Evolutionary conservation across 257 asterid genomes (phyloP).

Genomic region (Thymus quinquecostatus): DNA sequence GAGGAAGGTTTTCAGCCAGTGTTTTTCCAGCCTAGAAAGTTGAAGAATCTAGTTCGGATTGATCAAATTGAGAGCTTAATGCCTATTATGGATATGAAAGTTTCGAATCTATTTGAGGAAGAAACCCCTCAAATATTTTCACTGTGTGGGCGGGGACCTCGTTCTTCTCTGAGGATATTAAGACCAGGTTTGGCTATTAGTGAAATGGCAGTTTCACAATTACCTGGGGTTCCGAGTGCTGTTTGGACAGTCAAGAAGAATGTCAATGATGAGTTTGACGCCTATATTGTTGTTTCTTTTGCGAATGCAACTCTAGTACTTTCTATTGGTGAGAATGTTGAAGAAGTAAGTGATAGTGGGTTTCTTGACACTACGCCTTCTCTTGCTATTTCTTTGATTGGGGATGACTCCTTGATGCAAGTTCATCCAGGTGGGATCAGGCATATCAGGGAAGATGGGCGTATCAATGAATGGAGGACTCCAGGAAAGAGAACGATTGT

Average conservation of each 20-base stretch:
- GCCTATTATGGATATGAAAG: constrained; percentile 97
- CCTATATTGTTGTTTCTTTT: constrained; percentile 95
- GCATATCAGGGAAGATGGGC: constrained; percentile 99
- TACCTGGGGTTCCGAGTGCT: constrained; percentile 99
- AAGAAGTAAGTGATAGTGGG: constrained; percentile 99
- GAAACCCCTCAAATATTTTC: constrained; percentile 95
- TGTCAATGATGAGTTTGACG: constrained; percentile 93
- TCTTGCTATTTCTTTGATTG: constrained; percentile 92
- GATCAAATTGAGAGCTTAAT: constrained; percentile 95
- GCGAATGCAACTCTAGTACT: constrained; percentile 99
- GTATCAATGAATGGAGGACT: constrained; percentile 98
- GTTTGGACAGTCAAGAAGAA: constrained; percentile 99
- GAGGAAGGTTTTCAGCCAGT: constrained; percentile 99
- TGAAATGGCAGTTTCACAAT: constrained; percentile 99
- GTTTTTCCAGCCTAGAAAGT: constrained; percentile 93
- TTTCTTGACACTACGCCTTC: constrained; percentile 98
- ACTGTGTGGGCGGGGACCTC: constrained; percentile 97
- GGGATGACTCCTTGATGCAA: constrained; percentile 99
- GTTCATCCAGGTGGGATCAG: constrained; percentile 98
- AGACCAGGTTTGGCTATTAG: constrained; percentile 98
- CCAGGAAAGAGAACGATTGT: constrained; percentile 99
- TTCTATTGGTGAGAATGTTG: constrained; percentile 98
- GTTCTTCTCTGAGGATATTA: constrained; percentile 82
- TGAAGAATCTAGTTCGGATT: constrained; percentile 88
- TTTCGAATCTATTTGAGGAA: constrained; percentile 85